Evolutionary conservation across 2,329 filamentous ascomycete species (phyloP), one percentile per base, ranked within the genome.

Genomic region (Trichophyton verrucosum): DNA sequence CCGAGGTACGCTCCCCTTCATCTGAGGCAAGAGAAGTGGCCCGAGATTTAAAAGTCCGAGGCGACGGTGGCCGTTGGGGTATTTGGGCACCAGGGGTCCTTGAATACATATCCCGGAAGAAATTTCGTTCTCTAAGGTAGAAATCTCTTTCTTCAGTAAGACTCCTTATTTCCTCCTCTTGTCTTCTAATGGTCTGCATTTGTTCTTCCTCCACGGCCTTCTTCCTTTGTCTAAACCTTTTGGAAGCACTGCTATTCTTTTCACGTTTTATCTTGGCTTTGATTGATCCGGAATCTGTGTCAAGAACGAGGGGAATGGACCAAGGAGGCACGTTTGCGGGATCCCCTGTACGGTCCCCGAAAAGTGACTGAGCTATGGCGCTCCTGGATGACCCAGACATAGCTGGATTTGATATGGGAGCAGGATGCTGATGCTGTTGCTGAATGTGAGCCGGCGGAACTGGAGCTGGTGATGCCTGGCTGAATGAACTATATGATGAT

Each of bases 221-320:
- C 61, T 76, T 76, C 30, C 74, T 70, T 47, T 75, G 72, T 40
- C 74, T 72, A 62, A 76, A 76, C 22, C 74, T 65, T 55, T 73
- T 67, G 1, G 74, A 76, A 1, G 74, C 74, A 59, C 73, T 70
- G 58, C 74, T 76, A 66, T 76, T 76, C 2, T 74, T 74, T 63
- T 72, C 73, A 7, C 74, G 70, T 62, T 75, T 76, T 62, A 75
- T 73, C 1, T 73, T 72, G 61, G 76, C 74, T 55, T 69, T 74
- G 24, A 69, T 69, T 1, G 74, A 76, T 4, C 74, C 74, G 2
- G 74, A 75, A 53, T 76, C 75, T 42, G 72, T 61, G 58, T 76
- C 74, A 55, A 75, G 58, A 6, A 72, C 67, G 17, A 73, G 71
- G 3, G 72, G 73, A 57, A 42, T 33, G 46, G 44, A 3, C 22